Percentiles rank a stretch among this genome's conserved stretches.
Conservation (phyloP, 1,284 basidiomycete genomes). For the Dichomitus squalens region DNA sequence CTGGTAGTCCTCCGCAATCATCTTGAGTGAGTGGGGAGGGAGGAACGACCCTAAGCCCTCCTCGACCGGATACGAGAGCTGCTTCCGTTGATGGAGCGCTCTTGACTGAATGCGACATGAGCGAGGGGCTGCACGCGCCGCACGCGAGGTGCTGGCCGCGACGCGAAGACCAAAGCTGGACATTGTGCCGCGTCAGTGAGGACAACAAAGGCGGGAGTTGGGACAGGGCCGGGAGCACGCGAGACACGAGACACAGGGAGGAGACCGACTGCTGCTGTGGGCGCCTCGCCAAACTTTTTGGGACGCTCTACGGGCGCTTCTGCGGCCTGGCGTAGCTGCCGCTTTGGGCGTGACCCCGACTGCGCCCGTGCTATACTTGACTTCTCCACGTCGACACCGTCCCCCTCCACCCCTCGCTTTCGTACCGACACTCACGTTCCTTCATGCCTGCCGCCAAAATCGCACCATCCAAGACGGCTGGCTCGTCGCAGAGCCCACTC, state of each 20-base stretch:
- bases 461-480: slow-evolving; percentile 6
- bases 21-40: slow-evolving; percentile 64
- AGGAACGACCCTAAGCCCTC: slow-evolving; percentile 77
- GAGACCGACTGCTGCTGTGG: slow-evolving; percentile 10
- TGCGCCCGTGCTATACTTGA: slow-evolving; percentile 14
- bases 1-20: slow-evolving; percentile 80
- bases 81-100: slow-evolving; percentile 55
- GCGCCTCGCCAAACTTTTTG: slow-evolving; percentile 28
- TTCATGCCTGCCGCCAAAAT: slow-evolving; percentile 21
- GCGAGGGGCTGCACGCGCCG: slow-evolving; percentile 22
- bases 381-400: slow-evolving; percentile 27
- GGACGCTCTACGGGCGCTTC: slow-evolving; percentile 19
- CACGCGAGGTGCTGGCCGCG: slow-evolving; percentile 26
- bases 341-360: slow-evolving; percentile 5
- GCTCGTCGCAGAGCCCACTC: slow-evolving; percentile 45
- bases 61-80: slow-evolving; percentile 66
- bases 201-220: not conserved
- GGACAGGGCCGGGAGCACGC: not conserved
- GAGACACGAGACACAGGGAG: slow-evolving; percentile 2
- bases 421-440: slow-evolving; percentile 14
- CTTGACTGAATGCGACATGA: slow-evolving; percentile 33
- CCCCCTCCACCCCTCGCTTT: slow-evolving; percentile 16
- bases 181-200: slow-evolving; percentile 23
- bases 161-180: slow-evolving; percentile 28
- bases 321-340: slow-evolving; percentile 7